phyloP scores from a whole-genome alignment of 2,329 filamentous ascomycete species.

The Cadophora malorum region DNA sequence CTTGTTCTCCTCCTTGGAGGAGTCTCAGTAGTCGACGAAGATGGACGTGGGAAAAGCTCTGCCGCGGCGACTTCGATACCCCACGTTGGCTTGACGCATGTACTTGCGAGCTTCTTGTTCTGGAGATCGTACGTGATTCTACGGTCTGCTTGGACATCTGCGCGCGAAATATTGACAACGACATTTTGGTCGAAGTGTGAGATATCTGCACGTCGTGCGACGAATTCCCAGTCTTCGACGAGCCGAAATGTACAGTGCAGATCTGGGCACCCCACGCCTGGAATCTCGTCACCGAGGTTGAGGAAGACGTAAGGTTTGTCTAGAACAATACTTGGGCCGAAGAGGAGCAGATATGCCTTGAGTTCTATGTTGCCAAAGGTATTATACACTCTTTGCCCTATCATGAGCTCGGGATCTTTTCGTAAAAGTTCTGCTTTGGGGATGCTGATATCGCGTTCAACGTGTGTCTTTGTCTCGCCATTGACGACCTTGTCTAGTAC shows the following conservation, averaged over 20 bases:
- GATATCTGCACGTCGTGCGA: not conserved
- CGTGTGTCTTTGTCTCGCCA: constrained; percentile 17
- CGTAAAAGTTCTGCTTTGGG: constrained; percentile 14
- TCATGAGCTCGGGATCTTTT: constrained; percentile 18
- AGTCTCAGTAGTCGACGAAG: not conserved
- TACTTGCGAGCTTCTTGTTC: not conserved
- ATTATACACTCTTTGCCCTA: constrained; percentile 14
- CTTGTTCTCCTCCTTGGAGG: not conserved
- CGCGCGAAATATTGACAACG: not conserved
- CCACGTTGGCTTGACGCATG: not conserved
- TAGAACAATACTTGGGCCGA: not conserved
- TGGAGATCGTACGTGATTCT: constrained; percentile 18
- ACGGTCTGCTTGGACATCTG: not conserved
- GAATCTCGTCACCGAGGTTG: constrained; percentile 24
- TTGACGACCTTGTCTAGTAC: constrained; percentile 16
- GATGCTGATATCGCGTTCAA: constrained; percentile 20
- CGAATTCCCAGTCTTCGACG: constrained; percentile 11
- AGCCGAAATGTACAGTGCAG: constrained; percentile 20
- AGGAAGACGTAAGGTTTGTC: constrained; percentile 20
- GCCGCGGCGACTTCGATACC: constrained; percentile 16
- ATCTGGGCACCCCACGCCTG: constrained; percentile 23
- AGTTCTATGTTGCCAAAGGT: not conserved
- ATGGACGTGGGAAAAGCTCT: constrained; percentile 3
- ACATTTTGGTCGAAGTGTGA: constrained; percentile 14
- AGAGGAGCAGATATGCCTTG: constrained; percentile 16